Base-by-base conservation (phyloP, 129 eudicot genomes). In the Rutidosis leptorrhynchoides region DNA sequence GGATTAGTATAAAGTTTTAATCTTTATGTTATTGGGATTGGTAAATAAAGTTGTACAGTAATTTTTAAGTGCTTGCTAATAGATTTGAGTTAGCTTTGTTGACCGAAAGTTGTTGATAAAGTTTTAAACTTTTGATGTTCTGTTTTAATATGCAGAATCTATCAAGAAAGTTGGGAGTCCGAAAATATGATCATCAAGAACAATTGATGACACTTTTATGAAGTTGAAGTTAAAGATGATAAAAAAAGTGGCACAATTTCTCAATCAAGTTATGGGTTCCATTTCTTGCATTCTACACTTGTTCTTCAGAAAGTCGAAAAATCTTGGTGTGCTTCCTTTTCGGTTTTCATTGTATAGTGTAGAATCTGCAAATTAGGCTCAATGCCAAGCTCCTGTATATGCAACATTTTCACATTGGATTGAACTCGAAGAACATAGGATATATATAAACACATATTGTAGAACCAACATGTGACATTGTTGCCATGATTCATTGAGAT, bases 241-340 rank as follows among this genome's bases (percentile, higher is more conserved):
- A 55, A 32, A 58, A 58, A 49, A 76, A 61, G 73, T 46, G 63
- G 74, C 82, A 62, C 70, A 19, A 55, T 72, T 51, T 82, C 82
- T 87, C 85, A 79, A 77, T 81, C 90, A 74, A 61, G 71, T 72
- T 58, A 32, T 71, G 82, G 67, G 75, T 68, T 71, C 73, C 73
- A 62, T 70, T 73, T 79, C 76, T 65, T 77, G 76, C 81, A 77
- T 77, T 77, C 81, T 79, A 76, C 83, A 78, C 72, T 58, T 78
- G 58, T 77, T 69, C 62, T 46, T 67, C 70, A 66, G 69, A 62
- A 60, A 60, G 66, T 69, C 69, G 56, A 68, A 74, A 66, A 57
- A 17, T 67, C 40, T 40, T 46, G 63, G 62, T 81, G 83, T 77
- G 78, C 77, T 73, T 83, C 87, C 79, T 83, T 74, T 81, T 66